Evolutionary conservation across 1,284 basidiomycete species (phyloP), one percentile per base, ranked within the genome.

Genomic region (Ustilago trichophora): DNA sequence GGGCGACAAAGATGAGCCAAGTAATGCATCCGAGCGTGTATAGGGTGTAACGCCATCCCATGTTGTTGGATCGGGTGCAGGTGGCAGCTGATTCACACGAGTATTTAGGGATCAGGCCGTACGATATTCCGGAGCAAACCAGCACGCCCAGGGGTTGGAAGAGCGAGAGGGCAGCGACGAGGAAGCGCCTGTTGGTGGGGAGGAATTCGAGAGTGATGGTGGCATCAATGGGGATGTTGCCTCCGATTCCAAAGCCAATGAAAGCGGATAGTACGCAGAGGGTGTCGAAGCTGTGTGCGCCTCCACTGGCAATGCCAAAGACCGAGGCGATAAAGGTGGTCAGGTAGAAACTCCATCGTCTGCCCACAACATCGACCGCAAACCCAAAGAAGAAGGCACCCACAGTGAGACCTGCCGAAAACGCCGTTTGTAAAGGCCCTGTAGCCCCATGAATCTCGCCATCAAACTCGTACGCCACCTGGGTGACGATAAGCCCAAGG

Each of bases 41-140:
- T 2, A 78, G 43, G n/a, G 60, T 71, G 40, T 78, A 80, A 5
- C 78, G 55, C 78, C 78, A 80, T n/a, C 78, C 78, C 65, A 72
- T 67, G 52, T 80, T 80, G 35, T 63, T 66, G 6, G 32, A 22
- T 6, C 56, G 42, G 2, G 67, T 63, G 40, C 78, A 80, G 4
- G 37, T 54, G 4, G 34, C 67, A 2, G 48, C 36, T 13, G 56
- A 41, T 5, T 46, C 63, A 46, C 78, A 80, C 11, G 69, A 57
- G 35, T 68, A 72, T 7, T 43, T 49, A 11, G 75, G 74, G n/a
- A 79, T 60, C 22, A 79, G 57, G 5, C 72, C 76, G 47, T 76
- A 78, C 6, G 78, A 73, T 35, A 80, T 73, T 16, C 71, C 67
- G 4, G 52, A 69, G 6, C 69, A 73, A 8, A 80, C 59, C 22